Evolutionary conservation across 2,329 filamentous ascomycete genomes (phyloP).

Genomic region (Dendryphion nanum): DNA sequence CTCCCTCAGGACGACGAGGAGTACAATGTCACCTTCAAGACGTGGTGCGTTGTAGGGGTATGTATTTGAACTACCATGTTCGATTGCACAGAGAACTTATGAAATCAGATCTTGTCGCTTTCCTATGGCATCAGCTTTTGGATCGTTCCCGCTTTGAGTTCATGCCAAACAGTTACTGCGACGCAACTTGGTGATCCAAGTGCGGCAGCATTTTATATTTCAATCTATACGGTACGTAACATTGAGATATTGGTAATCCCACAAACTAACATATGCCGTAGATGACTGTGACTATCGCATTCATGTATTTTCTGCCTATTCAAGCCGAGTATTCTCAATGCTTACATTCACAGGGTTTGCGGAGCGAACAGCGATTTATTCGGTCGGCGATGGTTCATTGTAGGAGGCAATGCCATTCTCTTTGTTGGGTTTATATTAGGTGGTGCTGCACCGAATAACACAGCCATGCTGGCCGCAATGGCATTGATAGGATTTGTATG

Average conservation of each 20-base stretch:
- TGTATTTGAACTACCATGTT: too few relatives aligned
- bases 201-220: conserved; percentile 35
- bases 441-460: conserved; percentile 38
- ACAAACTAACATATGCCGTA: not conserved
- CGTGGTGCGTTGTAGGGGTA: conserved; percentile 38
- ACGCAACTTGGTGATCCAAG: conserved; percentile 36
- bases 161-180: conserved; percentile 29
- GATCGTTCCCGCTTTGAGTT: conserved; percentile 37
- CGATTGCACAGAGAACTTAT: not conserved
- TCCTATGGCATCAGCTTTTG: conserved; percentile 43
- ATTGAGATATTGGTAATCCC: not conserved
- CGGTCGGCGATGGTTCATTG: conserved; percentile 48
- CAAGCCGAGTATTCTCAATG: not conserved
- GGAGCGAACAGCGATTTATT: conserved; percentile 50
- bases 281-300: conserved; percentile 43
- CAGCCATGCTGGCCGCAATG: conserved; percentile 40
- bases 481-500: conserved; percentile 45
- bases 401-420: conserved; percentile 43
- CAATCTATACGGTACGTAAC: conserved; percentile 30
- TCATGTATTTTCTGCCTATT: conserved; percentile 24
- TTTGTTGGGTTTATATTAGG: conserved; percentile 42
- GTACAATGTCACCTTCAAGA: conserved; percentile 43
- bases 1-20: conserved; percentile 34
- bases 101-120: conserved; percentile 31
- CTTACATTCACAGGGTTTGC: conserved; percentile 14